Base-by-base conservation (phyloP, 1,284 basidiomycete genomes). In the Coniferiporia weirii region DNA sequence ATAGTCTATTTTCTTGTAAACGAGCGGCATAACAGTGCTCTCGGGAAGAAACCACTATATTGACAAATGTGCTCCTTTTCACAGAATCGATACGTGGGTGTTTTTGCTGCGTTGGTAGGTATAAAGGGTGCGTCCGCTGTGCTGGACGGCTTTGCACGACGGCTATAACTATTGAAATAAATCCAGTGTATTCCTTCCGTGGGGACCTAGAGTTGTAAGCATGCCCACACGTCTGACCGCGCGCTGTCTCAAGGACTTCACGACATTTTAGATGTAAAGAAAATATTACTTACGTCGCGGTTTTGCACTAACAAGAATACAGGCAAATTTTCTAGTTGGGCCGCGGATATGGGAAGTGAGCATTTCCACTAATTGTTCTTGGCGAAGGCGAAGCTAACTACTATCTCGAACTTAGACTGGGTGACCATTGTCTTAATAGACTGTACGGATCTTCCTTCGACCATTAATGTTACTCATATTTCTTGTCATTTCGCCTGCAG, bases 1-100 rank as follows among this genome's bases (percentile, higher is more conserved):
- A 13, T 46, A 12, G 17, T 56, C 2, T 56, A 43, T 7, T 43
- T 43, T 43, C 10, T n/a, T 12, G 40, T 43, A n/a, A 27, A 46
- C 3, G 3, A 12, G 12, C n/a, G 10, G 2, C 10, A 3, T 43
- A n/a, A n/a, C n/a, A n/a, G 10, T 43, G 3, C n/a, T 43, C 40
- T 12, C n/a, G n/a, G n/a, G n/a, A n/a, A n/a, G n/a, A n/a, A n/a
- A n/a, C n/a, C n/a, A n/a, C n/a, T n/a, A n/a, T n/a, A n/a, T n/a
- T n/a, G n/a, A n/a, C n/a, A n/a, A 32, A 32, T 9, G n/a, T 2
- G 17, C 27, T n/a, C 2, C 27, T 27, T 17, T 17, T 27, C 27
- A 3, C 27, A 56, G 54, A 56, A 48, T 13, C 54, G 54, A 9
- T 56, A 48, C 34, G 8, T 48, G 19, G 54, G 54, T 1, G 32